These are phyloP conservation scores for Teratosphaeria nubilosa DNA, from an alignment of 2,329 filamentous ascomycete species.

Conservation along the genomic window DNA sequence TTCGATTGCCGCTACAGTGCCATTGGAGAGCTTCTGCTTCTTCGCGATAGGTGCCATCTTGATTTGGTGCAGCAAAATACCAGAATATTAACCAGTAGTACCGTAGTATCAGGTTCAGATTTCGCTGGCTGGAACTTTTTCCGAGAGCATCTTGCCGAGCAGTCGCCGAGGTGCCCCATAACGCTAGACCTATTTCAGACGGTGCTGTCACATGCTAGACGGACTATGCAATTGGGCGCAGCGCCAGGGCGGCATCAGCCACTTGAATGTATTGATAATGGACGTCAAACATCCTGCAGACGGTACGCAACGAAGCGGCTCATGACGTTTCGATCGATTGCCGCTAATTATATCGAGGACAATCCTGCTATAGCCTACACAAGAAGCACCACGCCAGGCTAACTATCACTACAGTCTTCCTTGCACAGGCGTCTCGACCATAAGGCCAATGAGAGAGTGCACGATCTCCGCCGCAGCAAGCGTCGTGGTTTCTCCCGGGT, in stretches of 20 bases:
- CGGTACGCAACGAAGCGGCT: no score
- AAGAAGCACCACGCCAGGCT: background rate
- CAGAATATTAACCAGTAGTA: no score
- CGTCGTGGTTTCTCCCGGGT: slow-evolving; percentile 47
- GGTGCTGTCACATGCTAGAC: background rate
- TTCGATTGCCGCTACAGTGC: slow-evolving; percentile 13
- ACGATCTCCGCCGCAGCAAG: slow-evolving; percentile 47
- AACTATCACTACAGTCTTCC: background rate
- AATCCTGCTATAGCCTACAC: no score
- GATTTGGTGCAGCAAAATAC: background rate
- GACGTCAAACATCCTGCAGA: no score
- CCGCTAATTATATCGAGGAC: no score
- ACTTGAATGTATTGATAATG: no score
- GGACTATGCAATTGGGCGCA: background rate
- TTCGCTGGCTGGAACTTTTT: background rate
- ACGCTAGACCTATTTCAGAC: background rate
- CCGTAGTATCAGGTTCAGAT: background rate
- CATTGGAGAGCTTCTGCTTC: slow-evolving; percentile 22
- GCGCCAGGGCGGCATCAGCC: no score
- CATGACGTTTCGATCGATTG: no score
- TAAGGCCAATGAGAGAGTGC: slow-evolving; percentile 39
- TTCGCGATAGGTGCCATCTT: slow-evolving; percentile 21
- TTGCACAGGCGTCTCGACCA: slow-evolving; percentile 34
- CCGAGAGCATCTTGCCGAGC: background rate
- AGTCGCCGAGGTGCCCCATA: background rate